Evolutionary conservation across 1,284 basidiomycete species (phyloP).

Genomic region (Naganishia albida): DNA sequence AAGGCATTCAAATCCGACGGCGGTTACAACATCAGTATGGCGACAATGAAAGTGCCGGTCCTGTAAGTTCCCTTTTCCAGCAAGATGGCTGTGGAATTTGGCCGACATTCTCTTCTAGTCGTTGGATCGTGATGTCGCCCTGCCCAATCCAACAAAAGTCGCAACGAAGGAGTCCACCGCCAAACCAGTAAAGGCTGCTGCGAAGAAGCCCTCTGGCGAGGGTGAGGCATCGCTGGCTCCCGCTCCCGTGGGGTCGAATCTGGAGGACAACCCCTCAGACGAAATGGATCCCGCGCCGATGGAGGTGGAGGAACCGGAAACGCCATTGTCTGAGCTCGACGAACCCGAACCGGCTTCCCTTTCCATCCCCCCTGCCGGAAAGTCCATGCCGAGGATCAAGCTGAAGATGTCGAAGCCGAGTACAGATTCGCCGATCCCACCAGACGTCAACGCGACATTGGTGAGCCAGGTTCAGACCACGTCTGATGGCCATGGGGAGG

Average conservation of each 20-base stretch:
- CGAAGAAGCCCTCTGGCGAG: background rate
- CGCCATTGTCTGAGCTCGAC: conserved; percentile 9
- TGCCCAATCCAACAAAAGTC: background rate
- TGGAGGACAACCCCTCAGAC: too few species aligned
- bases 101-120: conserved; percentile 1
- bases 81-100: background rate
- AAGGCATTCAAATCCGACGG: conserved; percentile 80
- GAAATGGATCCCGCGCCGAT: background rate
- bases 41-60: conserved; percentile 33
- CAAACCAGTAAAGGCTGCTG: background rate
- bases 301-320: conserved; percentile 20
- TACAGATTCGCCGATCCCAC: too few species aligned
- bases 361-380: background rate
- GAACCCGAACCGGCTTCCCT: conserved; percentile 1
- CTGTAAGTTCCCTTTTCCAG: background rate
- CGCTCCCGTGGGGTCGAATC: background rate
- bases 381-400: conserved; percentile 8
- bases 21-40: conserved; percentile 81
- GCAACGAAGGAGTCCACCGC: background rate
- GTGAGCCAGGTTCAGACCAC: too few species aligned
- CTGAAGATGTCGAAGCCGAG: conserved; percentile 1
- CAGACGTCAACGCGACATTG: too few species aligned
- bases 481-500: too few species aligned
- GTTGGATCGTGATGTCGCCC: background rate
- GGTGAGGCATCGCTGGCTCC: too few species aligned